Evolutionary conservation across 116 monocot species (phyloP).

Genomic region (Posidonia oceanica): DNA sequence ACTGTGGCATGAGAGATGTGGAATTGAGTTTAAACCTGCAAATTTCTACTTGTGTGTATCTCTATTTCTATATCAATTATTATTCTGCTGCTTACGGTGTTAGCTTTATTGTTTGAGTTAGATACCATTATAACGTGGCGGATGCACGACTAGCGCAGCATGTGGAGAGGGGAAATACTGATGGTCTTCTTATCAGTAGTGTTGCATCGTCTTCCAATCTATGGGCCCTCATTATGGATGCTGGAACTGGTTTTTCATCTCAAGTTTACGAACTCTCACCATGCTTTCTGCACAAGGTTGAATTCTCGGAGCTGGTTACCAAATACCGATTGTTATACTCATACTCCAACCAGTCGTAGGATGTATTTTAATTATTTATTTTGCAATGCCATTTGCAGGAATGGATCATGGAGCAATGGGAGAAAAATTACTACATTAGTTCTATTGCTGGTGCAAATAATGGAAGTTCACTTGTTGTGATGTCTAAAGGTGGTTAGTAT

Average conservation of each 20-base stretch:
- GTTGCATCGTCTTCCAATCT: conserved; percentile 84
- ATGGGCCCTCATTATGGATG: conserved; percentile 99
- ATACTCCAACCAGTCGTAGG: too few relatives aligned
- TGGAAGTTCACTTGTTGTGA: conserved; percentile 87
- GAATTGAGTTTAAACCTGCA: too few relatives aligned
- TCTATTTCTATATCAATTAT: too few relatives aligned
- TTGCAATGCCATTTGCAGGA: conserved; percentile 29
- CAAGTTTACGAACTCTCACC: conserved; percentile 87
- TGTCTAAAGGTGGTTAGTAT: conserved; percentile 82
- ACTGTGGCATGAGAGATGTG: too few relatives aligned
- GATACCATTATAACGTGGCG: conserved; percentile 95
- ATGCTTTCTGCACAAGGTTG: conserved; percentile 81
- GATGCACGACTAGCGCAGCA: conserved; percentile 82
- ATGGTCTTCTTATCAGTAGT: conserved; percentile 80
- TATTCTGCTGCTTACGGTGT: not conserved
- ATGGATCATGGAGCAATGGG: conserved; percentile 99
- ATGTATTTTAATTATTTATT: not conserved
- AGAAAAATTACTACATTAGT: conserved; percentile 86
- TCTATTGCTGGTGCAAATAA: conserved; percentile 84
- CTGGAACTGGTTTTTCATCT: conserved; percentile 77
- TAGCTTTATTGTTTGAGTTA: not conserved
- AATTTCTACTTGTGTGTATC: too few relatives aligned
- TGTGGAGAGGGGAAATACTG: conserved; percentile 74
- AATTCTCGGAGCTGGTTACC: not conserved
- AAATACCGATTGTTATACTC: too few relatives aligned